Base-by-base conservation (phyloP, 352 stramenopile species). In the Phytophthora citricola region DNA sequence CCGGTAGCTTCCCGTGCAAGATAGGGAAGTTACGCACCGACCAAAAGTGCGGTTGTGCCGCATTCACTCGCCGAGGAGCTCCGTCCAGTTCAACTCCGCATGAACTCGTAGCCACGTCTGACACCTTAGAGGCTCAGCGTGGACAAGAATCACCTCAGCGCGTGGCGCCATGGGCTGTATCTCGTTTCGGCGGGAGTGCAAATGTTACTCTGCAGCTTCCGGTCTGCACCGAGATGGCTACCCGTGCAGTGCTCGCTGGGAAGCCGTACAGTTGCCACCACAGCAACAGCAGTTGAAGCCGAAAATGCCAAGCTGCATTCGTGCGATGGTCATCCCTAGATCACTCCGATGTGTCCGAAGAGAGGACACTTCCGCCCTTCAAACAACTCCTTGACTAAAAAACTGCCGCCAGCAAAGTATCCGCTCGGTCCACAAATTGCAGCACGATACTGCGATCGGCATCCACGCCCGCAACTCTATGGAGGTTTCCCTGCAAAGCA, bases 361-460 rank as follows among this genome's bases (percentile, higher is more conserved):
- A 12, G 43, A 39, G 32, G 41, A 34, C 49, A 60, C 49, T 29
- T 67, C 59, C 32, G 44, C 49, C 49, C 49, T 66, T 60, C 58
- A 66, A 65, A 40, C 27, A 53, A 47, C 22, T 60, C 15, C 3
- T 40, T 54, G 45, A 15, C 41, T 32, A 40, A 36, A 36, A 36
- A 12, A 36, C 8, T 36, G 31, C 31, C 31, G 31, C 31, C 11
- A 38, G 11, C 40, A 56, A 58, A 36, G 44, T 58, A 50, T 65
- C 63, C 40, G 10, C 26, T 44, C 3, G 29, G 43, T 48, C 64
- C 58, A 68, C 64, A 72, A 58, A 27, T 11, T 63, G 36, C 27
- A 8, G 39, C 64, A 67, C 58, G 31, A 71, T 44, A 44, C 31
- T 49, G 52, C 52, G 63, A 66, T 50, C 62, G 63, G 29, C n/a